A percentile compares a stretch with the other conserved stretches of the same genome.
These are phyloP conservation scores for Alectoria sarmentosa DNA, from an alignment of 495 filamentous ascomycete genomes.

Conservation along the genomic window DNA sequence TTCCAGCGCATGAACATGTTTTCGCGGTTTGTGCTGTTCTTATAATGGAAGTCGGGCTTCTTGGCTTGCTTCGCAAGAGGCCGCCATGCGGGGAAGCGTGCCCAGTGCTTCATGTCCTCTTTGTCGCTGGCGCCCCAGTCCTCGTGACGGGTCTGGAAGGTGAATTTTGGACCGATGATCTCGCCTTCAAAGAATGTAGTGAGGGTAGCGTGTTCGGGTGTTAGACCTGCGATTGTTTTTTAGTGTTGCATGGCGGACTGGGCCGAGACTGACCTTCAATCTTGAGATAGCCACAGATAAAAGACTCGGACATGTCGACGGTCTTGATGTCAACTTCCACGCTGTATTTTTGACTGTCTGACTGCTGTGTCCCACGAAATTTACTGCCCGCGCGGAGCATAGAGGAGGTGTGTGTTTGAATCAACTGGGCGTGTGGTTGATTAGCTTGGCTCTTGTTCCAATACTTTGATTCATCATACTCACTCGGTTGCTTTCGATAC, in stretches of 20 bases:
- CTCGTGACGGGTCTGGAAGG: constrained; percentile 82
- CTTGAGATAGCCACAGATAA: constrained; percentile 88
- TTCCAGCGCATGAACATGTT: constrained; percentile 99
- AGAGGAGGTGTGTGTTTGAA: constrained; percentile 59
- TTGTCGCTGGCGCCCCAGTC: constrained; percentile 91
- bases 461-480: background rate
- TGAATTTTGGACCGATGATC: constrained; percentile 92
- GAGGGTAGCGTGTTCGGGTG: constrained; percentile 89
- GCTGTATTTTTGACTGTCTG: constrained; percentile 82
- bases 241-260: constrained; percentile 3
- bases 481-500: constrained; percentile 22
- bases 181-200: constrained; percentile 99
- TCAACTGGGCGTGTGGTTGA: constrained; percentile 17
- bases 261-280: constrained; percentile 74
- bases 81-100: constrained; percentile 77
- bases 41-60: constrained; percentile 65
- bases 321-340: constrained; percentile 97
- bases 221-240: constrained; percentile 59
- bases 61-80: constrained; percentile 71
- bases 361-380: constrained; percentile 87
- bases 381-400: constrained; percentile 82
- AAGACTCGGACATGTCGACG: constrained; percentile 91
- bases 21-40: constrained; percentile 65
- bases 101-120: constrained; percentile 91
- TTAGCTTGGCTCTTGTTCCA: background rate